Evolutionary conservation across 306 rosid species (phyloP), one percentile per base, ranked within the genome.

Genomic region (Biancaea sappan): DNA sequence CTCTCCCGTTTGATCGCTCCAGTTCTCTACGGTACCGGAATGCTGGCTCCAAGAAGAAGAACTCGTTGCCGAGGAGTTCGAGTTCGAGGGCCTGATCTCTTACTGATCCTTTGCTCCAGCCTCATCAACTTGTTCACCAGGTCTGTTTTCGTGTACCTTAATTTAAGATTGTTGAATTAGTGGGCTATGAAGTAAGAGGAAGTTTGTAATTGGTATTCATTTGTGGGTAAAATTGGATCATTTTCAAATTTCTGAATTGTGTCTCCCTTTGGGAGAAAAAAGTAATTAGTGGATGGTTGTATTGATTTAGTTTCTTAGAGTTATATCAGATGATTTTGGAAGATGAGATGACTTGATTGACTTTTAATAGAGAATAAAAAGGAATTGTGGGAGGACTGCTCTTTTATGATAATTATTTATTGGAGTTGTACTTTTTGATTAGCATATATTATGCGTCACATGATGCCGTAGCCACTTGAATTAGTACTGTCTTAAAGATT

Each of bases 91-190:
- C 94, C 22, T 79, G 94, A 50, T 84, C 94, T 4, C 85, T 86
- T 29, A 83, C 91, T 53, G 94, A 89, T 46, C 89, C 94, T 72
- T 79, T 89, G 62, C 89, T 89, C 19, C 90, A 86, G 48, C 91
- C 91, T 29, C 89, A 89, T 26, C 94, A 86, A 67, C 89, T 89
- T 35, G 89, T 81, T 69, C 81, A 81, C 24, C 85, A 84, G 94
- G 91, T 86, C 40, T 19, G 60, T 9, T 32, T 50, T 8, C 5
- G 3, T 58, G 44, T 26, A 8, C 65, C 37, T 77, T 31, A 26
- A 16, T 72, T 52, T 21, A 14, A 5, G 29, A 8, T 58, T 38
- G 41, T 14, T 60, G 32, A 50, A 54, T 34, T 26, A 16, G 31
- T 51, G 50, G 14, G 57, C 44, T 26, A 44, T 46, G n/a, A 7